Evolutionary conservation across 495 filamentous ascomycete species (phyloP), one percentile per base, ranked within the genome.

Genomic region (Annulohypoxylon moriforme): DNA sequence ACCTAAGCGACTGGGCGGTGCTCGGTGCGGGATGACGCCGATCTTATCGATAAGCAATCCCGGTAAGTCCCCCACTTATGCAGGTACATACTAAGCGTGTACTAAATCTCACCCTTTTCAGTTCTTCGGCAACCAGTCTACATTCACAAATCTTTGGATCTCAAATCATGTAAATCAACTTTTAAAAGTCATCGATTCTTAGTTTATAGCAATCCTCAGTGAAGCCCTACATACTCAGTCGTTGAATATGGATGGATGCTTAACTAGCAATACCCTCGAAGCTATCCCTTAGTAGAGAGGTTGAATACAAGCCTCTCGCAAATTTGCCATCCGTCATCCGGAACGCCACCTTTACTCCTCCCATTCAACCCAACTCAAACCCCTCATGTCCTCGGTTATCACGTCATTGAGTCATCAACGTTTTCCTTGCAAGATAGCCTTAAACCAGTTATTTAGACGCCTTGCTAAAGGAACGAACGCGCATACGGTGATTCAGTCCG

Each of bases 31-130:
- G 44, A 38, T 64, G 47, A 64, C 14, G 60, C 42, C 33, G 29
- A 9, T 24, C 29, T 62, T 62, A 62, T 62, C 59, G 59, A 62
- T 62, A 62, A 50, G 0, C 9, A 55, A 11, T 18, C 44, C 3
- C 27, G 3, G 18, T 34, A 25, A 49, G 3, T 1, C 25, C 13
- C 0, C 24, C 25, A n/a, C 18, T 49, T 34, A 55, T 34, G 25
- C 49, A 33, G 49, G 49, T 53, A 53, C 49, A 13, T 1, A 44
- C 16, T 42, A 42, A n/a, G n/a, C n/a, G n/a, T n/a, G n/a, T n/a
- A n/a, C n/a, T n/a, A n/a, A n/a, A n/a, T n/a, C n/a, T n/a, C n/a
- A n/a, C n/a, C n/a, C 36, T 40, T n/a, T 9, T 10, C 36, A 40
- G 9, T 9, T n/a, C 2, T 29, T 29, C 6, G 6, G 6, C 27